Evolutionary conservation across 2,329 filamentous ascomycete genomes (phyloP).

Genomic region (Trichoderma atrobrunneum): DNA sequence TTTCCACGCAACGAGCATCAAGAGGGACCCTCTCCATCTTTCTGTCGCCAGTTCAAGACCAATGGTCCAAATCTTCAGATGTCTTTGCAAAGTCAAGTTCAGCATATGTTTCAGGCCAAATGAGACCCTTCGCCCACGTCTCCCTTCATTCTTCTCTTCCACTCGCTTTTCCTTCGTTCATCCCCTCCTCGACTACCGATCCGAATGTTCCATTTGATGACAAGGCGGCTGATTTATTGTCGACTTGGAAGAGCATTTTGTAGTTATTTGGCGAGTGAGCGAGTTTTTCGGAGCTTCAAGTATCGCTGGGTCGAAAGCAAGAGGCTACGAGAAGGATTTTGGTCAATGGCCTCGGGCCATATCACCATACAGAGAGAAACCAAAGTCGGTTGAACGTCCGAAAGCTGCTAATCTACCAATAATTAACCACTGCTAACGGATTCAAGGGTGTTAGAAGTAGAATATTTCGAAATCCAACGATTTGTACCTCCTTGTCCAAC

Average conservation of each 20-base stretch:
- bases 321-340: not conserved
- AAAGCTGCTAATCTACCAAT: not conserved
- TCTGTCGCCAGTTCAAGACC: not conserved
- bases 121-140: too few relatives aligned
- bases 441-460: not conserved
- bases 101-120: not conserved
- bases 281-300: not conserved
- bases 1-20: not conserved
- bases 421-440: not conserved
- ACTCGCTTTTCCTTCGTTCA: not conserved
- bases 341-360: too few relatives aligned
- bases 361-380: not conserved
- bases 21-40: rapidly evolving
- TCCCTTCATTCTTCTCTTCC: too few relatives aligned
- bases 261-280: not conserved
- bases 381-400: not conserved
- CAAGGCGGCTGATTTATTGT: rapidly evolving
- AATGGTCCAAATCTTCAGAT: not conserved
- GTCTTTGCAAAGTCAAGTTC: not conserved
- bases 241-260: not conserved
- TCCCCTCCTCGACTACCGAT: not conserved
- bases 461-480: not conserved
- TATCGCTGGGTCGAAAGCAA: not conserved
- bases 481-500: not conserved
- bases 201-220: not conserved